These are phyloP conservation scores for Cylindrotheca fusiformis DNA, from an alignment of 108 stramenopile species.

Conservation along the genomic window DNA sequence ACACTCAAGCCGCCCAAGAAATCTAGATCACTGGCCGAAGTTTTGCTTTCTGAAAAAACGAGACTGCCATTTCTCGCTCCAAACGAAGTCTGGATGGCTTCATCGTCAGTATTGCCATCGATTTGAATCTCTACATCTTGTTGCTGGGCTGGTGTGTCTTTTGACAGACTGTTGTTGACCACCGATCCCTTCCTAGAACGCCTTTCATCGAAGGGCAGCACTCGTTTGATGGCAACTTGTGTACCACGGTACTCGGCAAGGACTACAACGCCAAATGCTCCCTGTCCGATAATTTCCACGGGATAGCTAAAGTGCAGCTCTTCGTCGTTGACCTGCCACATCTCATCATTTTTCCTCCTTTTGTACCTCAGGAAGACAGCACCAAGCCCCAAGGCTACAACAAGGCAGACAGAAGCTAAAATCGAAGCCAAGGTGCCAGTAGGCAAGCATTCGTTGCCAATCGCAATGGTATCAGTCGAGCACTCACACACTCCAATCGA, in stretches of 20 bases:
- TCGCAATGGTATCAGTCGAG: slow-evolving; percentile 2
- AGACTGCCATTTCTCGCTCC: no score
- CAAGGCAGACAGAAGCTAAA: neutral
- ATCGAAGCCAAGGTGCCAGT: neutral
- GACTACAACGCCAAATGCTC: slow-evolving; percentile 41
- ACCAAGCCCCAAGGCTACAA: neutral
- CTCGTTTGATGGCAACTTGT: slow-evolving; percentile 40
- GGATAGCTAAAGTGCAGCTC: slow-evolving; percentile 30
- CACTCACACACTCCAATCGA: slow-evolving; percentile 13
- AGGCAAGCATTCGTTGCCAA: slow-evolving; percentile 5
- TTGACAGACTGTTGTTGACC: neutral
- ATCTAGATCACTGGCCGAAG: neutral
- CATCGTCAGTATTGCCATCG: neutral
- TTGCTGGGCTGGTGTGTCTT: slow-evolving; percentile 20
- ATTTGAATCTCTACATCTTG: slow-evolving; percentile 9
- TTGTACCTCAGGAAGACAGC: slow-evolving; percentile 7
- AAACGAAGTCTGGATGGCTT: no score
- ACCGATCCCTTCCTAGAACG: neutral
- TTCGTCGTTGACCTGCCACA: slow-evolving; percentile 23
- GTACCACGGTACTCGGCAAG: slow-evolving; percentile 44
- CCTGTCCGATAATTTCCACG: slow-evolving; percentile 33
- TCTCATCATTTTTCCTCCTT: slow-evolving; percentile 14
- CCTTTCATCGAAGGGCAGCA: slow-evolving; percentile 23
- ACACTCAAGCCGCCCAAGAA: neutral
- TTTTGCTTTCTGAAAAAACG: no score